A percentile compares a stretch with the other conserved stretches of the same genome.
Evolutionary conservation across 2,329 filamentous ascomycete species (phyloP).

Genomic region (Ceratocystis albifundus): DNA sequence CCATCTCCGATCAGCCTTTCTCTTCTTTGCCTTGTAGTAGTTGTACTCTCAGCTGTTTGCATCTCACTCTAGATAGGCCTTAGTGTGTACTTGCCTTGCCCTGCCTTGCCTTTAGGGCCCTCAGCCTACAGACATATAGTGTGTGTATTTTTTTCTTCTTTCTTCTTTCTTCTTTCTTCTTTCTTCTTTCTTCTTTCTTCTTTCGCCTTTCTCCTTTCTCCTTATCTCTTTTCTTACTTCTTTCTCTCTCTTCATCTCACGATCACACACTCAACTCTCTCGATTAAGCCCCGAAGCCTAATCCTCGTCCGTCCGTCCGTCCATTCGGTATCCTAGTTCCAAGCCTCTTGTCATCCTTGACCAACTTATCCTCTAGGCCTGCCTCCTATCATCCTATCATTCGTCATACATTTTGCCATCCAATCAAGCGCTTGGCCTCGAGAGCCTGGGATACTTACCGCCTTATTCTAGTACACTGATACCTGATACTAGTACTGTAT

Average conservation of each 20-base stretch:
- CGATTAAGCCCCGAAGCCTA: neutral
- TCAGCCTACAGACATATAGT: neutral
- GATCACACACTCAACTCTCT: neutral
- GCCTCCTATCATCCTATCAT: slow-evolving; percentile 1
- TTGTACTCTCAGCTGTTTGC: neutral
- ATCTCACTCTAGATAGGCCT: neutral
- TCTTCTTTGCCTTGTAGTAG: neutral
- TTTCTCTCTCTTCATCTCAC: neutral
- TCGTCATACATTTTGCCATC: neutral
- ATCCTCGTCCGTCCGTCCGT: neutral
- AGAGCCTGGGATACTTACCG: neutral
- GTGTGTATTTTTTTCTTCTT: neutral
- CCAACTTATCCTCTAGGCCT: neutral
- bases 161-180: neutral
- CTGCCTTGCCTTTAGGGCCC: neutral
- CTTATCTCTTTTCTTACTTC: neutral
- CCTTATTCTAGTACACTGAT: neutral
- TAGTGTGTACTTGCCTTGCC: neutral
- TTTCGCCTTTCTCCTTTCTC: too few species aligned
- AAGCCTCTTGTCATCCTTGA: neutral
- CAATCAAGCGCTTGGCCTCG: neutral
- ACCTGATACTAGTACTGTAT: neutral
- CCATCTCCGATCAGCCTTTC: neutral
- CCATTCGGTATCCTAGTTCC: too few species aligned
- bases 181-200: neutral